A percentile compares a stretch with the other conserved stretches of the same genome.
Evolutionary conservation across 1,284 basidiomycete species (phyloP).

Genomic region (Ganoderma lingzhi): DNA sequence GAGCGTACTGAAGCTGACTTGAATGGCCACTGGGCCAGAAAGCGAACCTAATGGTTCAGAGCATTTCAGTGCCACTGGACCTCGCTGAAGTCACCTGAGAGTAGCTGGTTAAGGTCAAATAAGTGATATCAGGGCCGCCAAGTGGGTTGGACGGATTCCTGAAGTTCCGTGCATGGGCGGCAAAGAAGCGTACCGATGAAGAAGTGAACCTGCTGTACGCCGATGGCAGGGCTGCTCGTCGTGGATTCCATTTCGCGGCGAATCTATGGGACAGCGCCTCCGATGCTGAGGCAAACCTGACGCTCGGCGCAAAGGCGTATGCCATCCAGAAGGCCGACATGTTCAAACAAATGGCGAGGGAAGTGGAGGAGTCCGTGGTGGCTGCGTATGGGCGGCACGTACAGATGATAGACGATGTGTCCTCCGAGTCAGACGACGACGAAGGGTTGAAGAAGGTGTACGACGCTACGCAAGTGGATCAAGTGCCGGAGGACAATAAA

Average conservation of each 20-base stretch:
- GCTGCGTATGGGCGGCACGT: background rate
- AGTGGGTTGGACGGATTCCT: too few relatives aligned
- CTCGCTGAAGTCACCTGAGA: too few relatives aligned
- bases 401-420: background rate
- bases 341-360: background rate
- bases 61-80: too few relatives aligned
- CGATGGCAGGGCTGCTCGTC: background rate
- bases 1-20: too few relatives aligned
- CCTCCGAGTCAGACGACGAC: too few relatives aligned
- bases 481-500: background rate
- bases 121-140: too few relatives aligned
- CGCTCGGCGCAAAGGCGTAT: background rate
- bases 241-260: background rate
- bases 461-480: background rate
- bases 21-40: too few relatives aligned
- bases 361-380: background rate
- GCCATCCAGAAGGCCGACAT: background rate
- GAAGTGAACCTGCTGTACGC: background rate
- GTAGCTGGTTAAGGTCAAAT: too few relatives aligned
- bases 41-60: too few relatives aligned
- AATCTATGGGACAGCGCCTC: background rate
- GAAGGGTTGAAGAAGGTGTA: background rate
- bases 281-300: too few relatives aligned
- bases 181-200: background rate
- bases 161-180: background rate